Evolutionary conservation across 352 stramenopile genomes (phyloP), one percentile per base, ranked within the genome.

Genomic region (Phytophthora chlamydospora): DNA sequence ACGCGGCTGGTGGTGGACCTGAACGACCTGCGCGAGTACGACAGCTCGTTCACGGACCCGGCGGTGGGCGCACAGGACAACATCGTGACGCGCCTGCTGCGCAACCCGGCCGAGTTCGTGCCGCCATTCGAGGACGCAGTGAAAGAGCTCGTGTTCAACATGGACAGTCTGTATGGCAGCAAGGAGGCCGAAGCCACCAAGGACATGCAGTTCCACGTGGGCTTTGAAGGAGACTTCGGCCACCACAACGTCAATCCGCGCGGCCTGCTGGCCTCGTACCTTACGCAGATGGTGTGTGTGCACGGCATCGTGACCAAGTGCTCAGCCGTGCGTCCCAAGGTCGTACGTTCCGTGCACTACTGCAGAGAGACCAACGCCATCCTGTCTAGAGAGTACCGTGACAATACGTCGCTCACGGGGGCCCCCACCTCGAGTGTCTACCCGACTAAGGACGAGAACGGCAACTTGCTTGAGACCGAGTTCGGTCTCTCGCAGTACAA

Each of bases 271-370:
- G 94, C 94, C 8, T 85, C 75, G 6, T 95, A 95, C 33, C 72
- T 99, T 9, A 93, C 92, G 8, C 88, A 98, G 51, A 88, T 99
- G 58, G 96, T 99, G 36, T 99, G 96, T 63, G 96, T 99, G 0
- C 97, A 99, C 68, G 98, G 98, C 12, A 99, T 99, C 56, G 97
- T 99, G 19, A 99, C 97, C 13, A 99, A 99, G 78, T 97, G 93
- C 83, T 97, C 96, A 10, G 82, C 93, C 3, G 94, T 99, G 55
- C 95, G 98, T 49, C 98, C 98, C 10, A 99, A 99, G 79, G 89
- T 99, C 21, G 93, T 99, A 27, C 86, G 89, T 57, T 98, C 89
- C 17, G 87, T 99, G 7, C 98, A 99, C 64, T 99, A 98, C 77
- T 99, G 97, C 75, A 96, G 95, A 27, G 86, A 96, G 46, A 99